Evolutionary conservation across 805 yeast species (phyloP), one percentile per base, ranked within the genome.

Genomic region (Teunomyces panamensis): DNA sequence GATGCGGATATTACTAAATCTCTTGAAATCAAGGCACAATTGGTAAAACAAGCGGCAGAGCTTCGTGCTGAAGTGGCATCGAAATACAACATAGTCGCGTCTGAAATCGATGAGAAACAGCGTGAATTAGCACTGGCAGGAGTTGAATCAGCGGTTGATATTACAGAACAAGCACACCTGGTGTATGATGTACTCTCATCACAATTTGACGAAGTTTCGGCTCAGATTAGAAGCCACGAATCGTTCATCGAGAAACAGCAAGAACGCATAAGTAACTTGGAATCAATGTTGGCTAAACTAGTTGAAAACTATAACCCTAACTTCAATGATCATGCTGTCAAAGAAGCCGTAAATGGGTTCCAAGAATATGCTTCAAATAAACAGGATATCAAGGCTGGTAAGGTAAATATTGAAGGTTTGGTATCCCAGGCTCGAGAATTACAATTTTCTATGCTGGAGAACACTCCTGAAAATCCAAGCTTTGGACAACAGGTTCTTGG

Each of bases 291-390:
- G 43, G 63, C 65, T 2, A 65, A 66, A 4, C 69, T 91, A 66
- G 63, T 73, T 7, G 59, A 71, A 2, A 77, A 78, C n/a, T 90
- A 87, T 65, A 88, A 89, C 56, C 88, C 87, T 42, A 86, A 89
- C 57, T 81, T 89, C 68, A 89, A 91, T 60, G 97, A 91, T 65
- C 80, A 82, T 6, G 95, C 91, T 0, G 97, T 91, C 14, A 89
- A 89, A 62, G 77, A 73, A 16, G 83, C 91, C 1, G 83, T 89
- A 13, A 69, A 77, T 14, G 68, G 70, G 0, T 85, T 65, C 59
- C 79, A 78, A 39, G 75, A 79, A 51, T 74, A 77, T 54, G 54
- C 64, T 7, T 75, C 78, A 9, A 75, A 76, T 52, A 64, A 68
- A 35, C 35, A 9, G 11, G 43, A 17, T 6, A 13, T 37, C n/a